Percentiles rank a stretch among this genome's conserved stretches.
Conservation (phyloP, 192 early-diverging fungal genomes). For the Chytriomyces sp. region DNA sequence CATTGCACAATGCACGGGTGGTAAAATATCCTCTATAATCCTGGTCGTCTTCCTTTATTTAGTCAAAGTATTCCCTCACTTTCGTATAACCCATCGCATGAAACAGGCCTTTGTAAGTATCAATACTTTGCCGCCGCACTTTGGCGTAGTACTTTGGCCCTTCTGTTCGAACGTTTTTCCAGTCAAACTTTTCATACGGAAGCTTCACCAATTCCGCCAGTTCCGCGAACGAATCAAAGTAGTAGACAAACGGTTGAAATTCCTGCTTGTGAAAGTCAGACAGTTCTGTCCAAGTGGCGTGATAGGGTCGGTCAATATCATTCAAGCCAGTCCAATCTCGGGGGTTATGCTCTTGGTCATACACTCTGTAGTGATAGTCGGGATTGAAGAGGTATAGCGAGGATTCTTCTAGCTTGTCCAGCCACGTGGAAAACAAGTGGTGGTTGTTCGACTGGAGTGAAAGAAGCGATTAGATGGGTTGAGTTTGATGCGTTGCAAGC, state of each 20-base stretch:
- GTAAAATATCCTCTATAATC: too few relatives aligned
- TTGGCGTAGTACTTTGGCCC: neutral
- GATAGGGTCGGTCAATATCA: neutral
- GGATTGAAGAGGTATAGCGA: neutral
- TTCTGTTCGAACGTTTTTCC: slow-evolving; percentile 5
- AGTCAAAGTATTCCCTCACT: neutral
- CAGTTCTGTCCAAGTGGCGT: slow-evolving; percentile 5
- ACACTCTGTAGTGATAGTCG: neutral
- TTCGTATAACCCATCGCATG: neutral
- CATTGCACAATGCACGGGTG: too few relatives aligned
- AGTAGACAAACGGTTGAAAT: slow-evolving; percentile 17
- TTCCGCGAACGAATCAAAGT: slow-evolving; percentile 13
- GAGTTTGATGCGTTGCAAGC: too few relatives aligned
- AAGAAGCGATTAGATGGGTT: neutral
- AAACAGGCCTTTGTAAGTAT: neutral
- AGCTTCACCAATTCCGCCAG: neutral
- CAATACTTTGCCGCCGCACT: neutral
- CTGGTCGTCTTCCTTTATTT: too few relatives aligned
- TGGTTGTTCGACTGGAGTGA: slow-evolving; percentile 19
- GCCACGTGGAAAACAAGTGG: slow-evolving; percentile 22
- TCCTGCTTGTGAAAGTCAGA: slow-evolving; percentile 7
- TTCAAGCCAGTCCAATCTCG: neutral
- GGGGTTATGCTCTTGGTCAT: neutral
- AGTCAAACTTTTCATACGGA: neutral
- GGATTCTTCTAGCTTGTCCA: slow-evolving; percentile 22